Base-by-base conservation (phyloP, 306 rosid genomes). In the Heteromeles arbutifolia region DNA sequence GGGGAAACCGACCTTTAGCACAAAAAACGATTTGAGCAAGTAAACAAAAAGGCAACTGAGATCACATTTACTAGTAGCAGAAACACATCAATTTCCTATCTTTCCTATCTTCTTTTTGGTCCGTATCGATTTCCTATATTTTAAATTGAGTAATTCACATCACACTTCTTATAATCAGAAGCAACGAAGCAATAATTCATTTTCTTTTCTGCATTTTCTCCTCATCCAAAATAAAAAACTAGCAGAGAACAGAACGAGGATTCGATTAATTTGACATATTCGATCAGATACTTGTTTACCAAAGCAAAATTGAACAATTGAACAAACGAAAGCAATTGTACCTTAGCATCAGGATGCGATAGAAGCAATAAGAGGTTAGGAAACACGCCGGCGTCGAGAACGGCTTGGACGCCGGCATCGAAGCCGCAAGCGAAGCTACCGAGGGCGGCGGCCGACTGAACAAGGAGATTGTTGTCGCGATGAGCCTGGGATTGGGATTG, bases 371-470 rank as follows among this genome's bases (percentile, higher is more conserved):
- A 67, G 52, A 95, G 85, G 73, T 80, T 82, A 50, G 97, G 85
- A 56, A 92, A 83, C 8, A 80, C 93, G 21, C 97, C 96, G 32
- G 97, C 85, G 1, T 90, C 99, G 17, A 92, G 96, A 15, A 95
- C 90, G 48, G 97, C 97, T 21, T 79, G 85, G 11, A 88, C 97
- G n/a, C 99, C 99, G 48, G 86, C 88, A 52, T 95, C 97, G 67
- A 95, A 88, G 50, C 97, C 97, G 53, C 97, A 95, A 28, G 97
- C 88, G 59, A 95, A 95, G 89, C 97, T 95, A 10, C 99, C 99
- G 2, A 95, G 86, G 37, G 82, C 91, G 2, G 97, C 97, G 21
- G 89, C 96, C 21, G 99, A 90, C 81, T 95, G 99, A 80, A 95
- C 86, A 52, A 95, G 90, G 72, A 92, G 89, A 78, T 80, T 78